Percentiles rank a stretch among this genome's conserved stretches.
These are phyloP conservation scores for Pseudocercospora pini-densiflorae DNA, from an alignment of 2,329 filamentous ascomycete species.

Conservation along the genomic window DNA sequence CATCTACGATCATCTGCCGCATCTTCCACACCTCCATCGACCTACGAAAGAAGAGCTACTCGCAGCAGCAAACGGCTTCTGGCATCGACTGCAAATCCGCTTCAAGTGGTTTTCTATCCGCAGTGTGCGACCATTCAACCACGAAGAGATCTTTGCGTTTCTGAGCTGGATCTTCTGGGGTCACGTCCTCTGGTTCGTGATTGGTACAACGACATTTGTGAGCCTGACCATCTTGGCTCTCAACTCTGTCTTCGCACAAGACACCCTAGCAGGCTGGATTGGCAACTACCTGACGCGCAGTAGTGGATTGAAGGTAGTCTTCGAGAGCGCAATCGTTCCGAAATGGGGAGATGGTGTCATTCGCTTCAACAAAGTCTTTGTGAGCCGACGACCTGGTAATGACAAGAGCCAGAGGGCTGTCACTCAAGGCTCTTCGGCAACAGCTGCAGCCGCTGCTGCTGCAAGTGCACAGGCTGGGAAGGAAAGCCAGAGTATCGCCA, in stretches of 20 bases:
- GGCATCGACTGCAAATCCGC: conserved; percentile 83
- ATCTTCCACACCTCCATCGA: conserved; percentile 72
- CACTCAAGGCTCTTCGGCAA: conserved; percentile 85
- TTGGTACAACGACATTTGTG: conserved; percentile 97
- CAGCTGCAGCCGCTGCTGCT: conserved; percentile 83
- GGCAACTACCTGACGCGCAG: conserved; percentile 95
- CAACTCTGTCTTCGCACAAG: conserved; percentile 96
- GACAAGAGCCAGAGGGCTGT: conserved; percentile 61
- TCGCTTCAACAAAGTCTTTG: conserved; percentile 94
- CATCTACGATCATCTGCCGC: conserved; percentile 66
- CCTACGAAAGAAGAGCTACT: conserved; percentile 93
- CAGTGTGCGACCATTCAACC: conserved; percentile 91
- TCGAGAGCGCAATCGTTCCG: conserved; percentile 96
- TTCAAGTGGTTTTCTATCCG: conserved; percentile 99
- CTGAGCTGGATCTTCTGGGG: conserved; percentile 94
- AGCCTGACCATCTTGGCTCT: conserved; percentile 87
- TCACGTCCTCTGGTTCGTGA: conserved; percentile 92
- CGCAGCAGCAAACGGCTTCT: conserved; percentile 89
- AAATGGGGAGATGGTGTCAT: conserved; percentile 96
- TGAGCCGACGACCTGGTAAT: conserved; percentile 83
- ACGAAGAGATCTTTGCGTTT: conserved; percentile 94
- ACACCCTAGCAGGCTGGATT: conserved; percentile 90
- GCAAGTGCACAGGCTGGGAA: conserved; percentile 63
- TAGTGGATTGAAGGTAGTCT: conserved; percentile 90
- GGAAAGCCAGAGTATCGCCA: conserved; percentile 46